phyloP scores from a whole-genome alignment of 257 asterid genomes.

The Solanum chiquidenum region DNA sequence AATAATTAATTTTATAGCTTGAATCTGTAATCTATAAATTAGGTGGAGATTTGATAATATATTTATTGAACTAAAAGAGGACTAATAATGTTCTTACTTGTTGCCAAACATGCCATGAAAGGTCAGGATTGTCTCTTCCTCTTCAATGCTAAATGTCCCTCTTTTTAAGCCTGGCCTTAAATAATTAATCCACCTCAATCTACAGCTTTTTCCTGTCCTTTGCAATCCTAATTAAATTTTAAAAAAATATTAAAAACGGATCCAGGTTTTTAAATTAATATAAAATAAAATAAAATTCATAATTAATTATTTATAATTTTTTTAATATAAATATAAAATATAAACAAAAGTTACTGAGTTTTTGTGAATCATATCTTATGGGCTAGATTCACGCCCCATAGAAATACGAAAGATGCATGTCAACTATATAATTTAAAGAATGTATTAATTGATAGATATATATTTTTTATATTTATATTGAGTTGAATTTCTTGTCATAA shows the following conservation, averaged over 20 bases:
- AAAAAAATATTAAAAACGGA: no score
- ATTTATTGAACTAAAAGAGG: neutral
- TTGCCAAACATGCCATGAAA: conserved; percentile 4
- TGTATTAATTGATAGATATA: neutral
- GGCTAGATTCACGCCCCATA: no score
- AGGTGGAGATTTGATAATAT: neutral
- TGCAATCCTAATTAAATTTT: neutral
- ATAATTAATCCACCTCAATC: conserved; percentile 10
- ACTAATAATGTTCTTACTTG: conserved; percentile 1
- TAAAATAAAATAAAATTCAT: neutral
- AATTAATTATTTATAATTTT: no score
- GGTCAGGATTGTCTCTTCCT: neutral
- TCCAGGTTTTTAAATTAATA: no score
- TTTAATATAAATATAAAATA: no score
- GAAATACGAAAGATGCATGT: neutral
- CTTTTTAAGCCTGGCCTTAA: conserved; percentile 2
- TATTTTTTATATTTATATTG: neutral
- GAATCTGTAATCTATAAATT: neutral
- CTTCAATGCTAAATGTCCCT: neutral
- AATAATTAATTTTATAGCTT: neutral
- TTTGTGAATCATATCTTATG: neutral
- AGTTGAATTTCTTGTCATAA: neutral
- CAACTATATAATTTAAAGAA: neutral
- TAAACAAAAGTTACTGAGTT: no score
- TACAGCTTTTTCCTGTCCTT: conserved; percentile 4